A percentile compares a stretch with the other conserved stretches of the same genome.
Conservation (phyloP, 1,284 basidiomycete species). For the Rhodotorula sp. region DNA sequence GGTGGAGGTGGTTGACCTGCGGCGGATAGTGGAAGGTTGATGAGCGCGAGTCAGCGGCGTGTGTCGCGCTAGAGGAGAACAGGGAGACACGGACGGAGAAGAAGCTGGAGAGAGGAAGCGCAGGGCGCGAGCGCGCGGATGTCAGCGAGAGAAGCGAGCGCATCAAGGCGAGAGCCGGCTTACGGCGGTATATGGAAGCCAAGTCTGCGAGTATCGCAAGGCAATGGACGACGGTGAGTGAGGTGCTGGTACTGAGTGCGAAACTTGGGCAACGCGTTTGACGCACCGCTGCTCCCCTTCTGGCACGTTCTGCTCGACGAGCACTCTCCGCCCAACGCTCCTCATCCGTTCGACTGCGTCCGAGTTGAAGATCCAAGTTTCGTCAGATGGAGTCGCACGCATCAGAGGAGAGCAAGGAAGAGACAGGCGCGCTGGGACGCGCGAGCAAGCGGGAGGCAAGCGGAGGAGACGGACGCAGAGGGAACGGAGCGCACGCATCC, state of each 20-base stretch:
- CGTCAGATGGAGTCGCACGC: too few relatives aligned
- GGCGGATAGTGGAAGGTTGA: neutral
- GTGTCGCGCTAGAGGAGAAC: neutral
- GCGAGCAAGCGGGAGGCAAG: neutral
- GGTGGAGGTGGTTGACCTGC: slow-evolving; percentile 42
- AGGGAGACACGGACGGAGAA: slow-evolving; percentile 22
- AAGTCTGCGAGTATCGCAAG: slow-evolving; percentile 11
- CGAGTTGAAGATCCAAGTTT: too few relatives aligned
- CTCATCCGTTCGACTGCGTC: slow-evolving; percentile 15
- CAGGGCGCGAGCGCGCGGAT: neutral
- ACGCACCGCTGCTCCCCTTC: slow-evolving; percentile 7
- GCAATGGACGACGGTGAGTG: too few relatives aligned
- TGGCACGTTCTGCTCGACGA: neutral
- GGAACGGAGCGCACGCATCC: slow-evolving; percentile 15
- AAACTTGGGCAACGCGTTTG: too few relatives aligned
- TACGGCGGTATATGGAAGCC: slow-evolving; percentile 42
- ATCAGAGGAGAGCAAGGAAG: neutral
- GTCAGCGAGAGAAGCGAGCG: neutral
- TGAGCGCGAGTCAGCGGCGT: neutral
- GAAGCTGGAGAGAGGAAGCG: slow-evolving; percentile 38
- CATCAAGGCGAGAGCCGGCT: neutral
- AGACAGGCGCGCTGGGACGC: neutral
- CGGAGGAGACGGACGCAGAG: too few relatives aligned
- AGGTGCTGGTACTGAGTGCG: neutral
- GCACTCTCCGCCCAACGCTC: neutral